Conservation (phyloP, 2,329 filamentous ascomycete genomes). For the Alternaria tenuissima region DNA sequence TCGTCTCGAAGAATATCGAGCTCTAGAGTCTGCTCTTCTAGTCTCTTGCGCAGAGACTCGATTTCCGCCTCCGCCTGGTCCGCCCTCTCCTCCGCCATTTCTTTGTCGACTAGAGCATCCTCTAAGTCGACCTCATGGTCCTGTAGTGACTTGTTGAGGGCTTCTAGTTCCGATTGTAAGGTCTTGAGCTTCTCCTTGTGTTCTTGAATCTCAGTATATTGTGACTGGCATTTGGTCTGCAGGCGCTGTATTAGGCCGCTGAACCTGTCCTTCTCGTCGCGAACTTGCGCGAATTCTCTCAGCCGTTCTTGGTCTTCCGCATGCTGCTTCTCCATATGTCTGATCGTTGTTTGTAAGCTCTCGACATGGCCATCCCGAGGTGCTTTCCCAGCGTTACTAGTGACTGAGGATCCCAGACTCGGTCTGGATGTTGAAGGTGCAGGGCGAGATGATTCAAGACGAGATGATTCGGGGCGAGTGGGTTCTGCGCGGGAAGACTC, state of each 20-base stretch:
- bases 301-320: slow-evolving; percentile 85
- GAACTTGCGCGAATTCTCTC: slow-evolving; percentile 77
- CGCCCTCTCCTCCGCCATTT: slow-evolving; percentile 94
- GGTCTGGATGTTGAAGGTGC: slow-evolving; percentile 20
- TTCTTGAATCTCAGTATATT: slow-evolving; percentile 80
- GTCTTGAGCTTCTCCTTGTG: slow-evolving; percentile 81
- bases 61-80: slow-evolving; percentile 84
- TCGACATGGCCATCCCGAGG: slow-evolving; percentile 64
- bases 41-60: slow-evolving; percentile 75
- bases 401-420: slow-evolving; percentile 26
- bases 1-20: slow-evolving; percentile 87
- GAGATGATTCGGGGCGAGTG: slow-evolving; percentile 4
- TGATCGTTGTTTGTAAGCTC: slow-evolving; percentile 86
- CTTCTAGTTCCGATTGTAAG: slow-evolving; percentile 72
- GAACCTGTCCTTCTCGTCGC: slow-evolving; percentile 79
- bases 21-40: slow-evolving; percentile 87
- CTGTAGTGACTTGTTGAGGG: slow-evolving; percentile 76
- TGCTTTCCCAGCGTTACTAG: slow-evolving; percentile 23
- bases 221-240: slow-evolving; percentile 85
- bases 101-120: slow-evolving; percentile 85
- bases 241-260: slow-evolving; percentile 89
- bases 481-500: slow-evolving; percentile 1
- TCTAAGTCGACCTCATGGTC: slow-evolving; percentile 88
- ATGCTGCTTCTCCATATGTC: slow-evolving; percentile 85
- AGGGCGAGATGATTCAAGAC: slow-evolving; percentile 8